Evolutionary conservation across 2,329 filamentous ascomycete species (phyloP), one percentile per base, ranked within the genome.

Genomic region (Fusarium redolens): DNA sequence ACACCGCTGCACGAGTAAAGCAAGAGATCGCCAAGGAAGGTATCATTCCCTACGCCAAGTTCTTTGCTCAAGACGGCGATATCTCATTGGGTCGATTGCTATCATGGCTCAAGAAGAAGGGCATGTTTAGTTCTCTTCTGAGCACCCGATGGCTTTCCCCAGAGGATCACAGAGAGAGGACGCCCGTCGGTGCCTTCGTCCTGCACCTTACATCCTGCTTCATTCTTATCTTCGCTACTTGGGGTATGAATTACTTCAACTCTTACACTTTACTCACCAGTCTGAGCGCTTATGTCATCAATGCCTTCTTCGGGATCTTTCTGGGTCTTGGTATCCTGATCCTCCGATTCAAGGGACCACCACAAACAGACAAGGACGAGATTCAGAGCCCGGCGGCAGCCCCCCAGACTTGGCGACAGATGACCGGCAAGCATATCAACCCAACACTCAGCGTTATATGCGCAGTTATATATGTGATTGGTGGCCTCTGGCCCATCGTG

Each of bases 1-100:
- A 87, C 70, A 87, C 86, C 0, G 84, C 86, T 12, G 83, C 87
- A 5, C 82, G 87, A 67, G 85, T 90, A 22, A 89, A 90, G 75
- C 88, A 90, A 74, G 88, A 90, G 74, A 88, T 90, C 47, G 88
- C 88, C 12, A 89, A 90, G 73, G 86, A 89, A 75, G 88, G 87
- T 1, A 84, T 89, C 58, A 78, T 89, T 4, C 87, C 87, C 0
- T 87, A 80, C 59, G 82, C 86, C 7, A 81, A 82, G 40, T 86
- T 88, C 78, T 86, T 88, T 67, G 86, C 83, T 4, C 78, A 80
- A 44, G 80, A 82, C 45, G 74, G 70, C 4, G 81, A 83, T 30
- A 69, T 82, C 35, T 82, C 80, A 3, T 25, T 83, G 7, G 81
- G 81, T 1, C 77, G 81, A 4, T 65, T 83, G 0, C 63, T 83